Base-by-base conservation (phyloP, 2,329 filamentous ascomycete species). In the Chaetomium sp. region DNA sequence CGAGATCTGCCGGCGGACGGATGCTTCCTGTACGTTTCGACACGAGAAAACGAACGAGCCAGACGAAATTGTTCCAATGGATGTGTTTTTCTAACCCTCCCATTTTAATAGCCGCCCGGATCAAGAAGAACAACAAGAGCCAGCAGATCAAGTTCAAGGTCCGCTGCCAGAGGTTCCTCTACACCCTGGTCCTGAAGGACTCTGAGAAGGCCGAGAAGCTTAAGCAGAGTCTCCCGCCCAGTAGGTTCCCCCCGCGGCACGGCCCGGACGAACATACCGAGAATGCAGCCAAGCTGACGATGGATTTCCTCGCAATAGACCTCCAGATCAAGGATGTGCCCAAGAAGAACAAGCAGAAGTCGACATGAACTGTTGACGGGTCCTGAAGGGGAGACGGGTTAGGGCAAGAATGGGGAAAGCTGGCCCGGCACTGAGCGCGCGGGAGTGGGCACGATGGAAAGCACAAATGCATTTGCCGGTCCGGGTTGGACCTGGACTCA, bases 91-190 rank as follows among this genome's bases (percentile, higher is more conserved):
- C 57, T 62, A 50, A 62, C 55, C 41, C 35, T 43, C 32, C 37
- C 37, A 10, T 58, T 56, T 52, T 54, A 34, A 49, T 45, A 92
- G 88, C 88, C 78, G 88, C 88, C 73, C 86, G 88, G 76, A 90
- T 92, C 83, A 92, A 97, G 91, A 94, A 95, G 85, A 95, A 87
- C 86, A 87, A 86, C 78, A 86, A 88, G 80, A 80, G 81, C 72
- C 84, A 87, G 75, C 87, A 92, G 83, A 91, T 94, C 87, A 99
- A 99, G 88, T 97, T 99, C 91, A 99, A 99, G 90, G 92, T 99
- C 84, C 90, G 94, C 78, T 97, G 94, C 88, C 83, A 89, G 76
- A 85, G 86, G 72, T 86, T 94, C 83, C 83, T 99, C 69, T 99
- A 99, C 88, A 96, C 94, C 69, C 87, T 99, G 70, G 89, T 95